Conservation (phyloP, 139 green algal genomes). For the Asterochloris sp. region DNA sequence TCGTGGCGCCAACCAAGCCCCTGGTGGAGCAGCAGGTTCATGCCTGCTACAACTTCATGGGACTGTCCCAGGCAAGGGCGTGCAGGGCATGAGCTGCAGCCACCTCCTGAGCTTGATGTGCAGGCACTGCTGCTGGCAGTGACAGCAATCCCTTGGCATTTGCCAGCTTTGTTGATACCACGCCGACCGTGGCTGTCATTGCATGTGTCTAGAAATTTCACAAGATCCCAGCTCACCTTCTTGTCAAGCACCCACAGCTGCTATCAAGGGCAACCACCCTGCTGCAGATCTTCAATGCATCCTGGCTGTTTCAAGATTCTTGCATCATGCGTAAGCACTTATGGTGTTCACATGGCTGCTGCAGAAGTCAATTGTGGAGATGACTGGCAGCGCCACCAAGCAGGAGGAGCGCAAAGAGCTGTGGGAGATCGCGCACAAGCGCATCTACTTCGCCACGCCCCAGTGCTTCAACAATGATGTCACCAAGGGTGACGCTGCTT, state of each 20-base stretch:
- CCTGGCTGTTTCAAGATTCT: too few species aligned
- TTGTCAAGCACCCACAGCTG: too few species aligned
- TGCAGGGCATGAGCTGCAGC: background rate
- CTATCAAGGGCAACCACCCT: too few species aligned
- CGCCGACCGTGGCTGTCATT: too few species aligned
- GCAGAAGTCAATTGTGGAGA: slow-evolving; percentile 29
- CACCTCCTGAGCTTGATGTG: too few species aligned
- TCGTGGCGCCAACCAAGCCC: slow-evolving; percentile 88
- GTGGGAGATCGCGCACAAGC: slow-evolving; percentile 53
- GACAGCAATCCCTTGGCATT: too few species aligned
- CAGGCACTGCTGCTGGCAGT: too few species aligned
- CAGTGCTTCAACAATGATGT: slow-evolving; percentile 91
- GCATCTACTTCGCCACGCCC: slow-evolving; percentile 91
- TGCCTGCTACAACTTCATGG: slow-evolving; percentile 74
- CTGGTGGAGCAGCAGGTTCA: slow-evolving; percentile 91
- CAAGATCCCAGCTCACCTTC: too few species aligned
- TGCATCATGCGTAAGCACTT: background rate
- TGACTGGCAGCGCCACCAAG: slow-evolving; percentile 31
- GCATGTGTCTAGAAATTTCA: too few species aligned
- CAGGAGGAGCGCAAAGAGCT: slow-evolving; percentile 35
- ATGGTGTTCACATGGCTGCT: background rate
- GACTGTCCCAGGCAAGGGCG: slow-evolving; percentile 40
- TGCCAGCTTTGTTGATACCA: too few species aligned
- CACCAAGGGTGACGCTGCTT: slow-evolving; percentile 32
- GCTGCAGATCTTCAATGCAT: background rate